A percentile compares a stretch with the other conserved stretches of the same genome.
phyloP scores from a whole-genome alignment of 768 basidiomycete species.

The Mycena metata region DNA sequence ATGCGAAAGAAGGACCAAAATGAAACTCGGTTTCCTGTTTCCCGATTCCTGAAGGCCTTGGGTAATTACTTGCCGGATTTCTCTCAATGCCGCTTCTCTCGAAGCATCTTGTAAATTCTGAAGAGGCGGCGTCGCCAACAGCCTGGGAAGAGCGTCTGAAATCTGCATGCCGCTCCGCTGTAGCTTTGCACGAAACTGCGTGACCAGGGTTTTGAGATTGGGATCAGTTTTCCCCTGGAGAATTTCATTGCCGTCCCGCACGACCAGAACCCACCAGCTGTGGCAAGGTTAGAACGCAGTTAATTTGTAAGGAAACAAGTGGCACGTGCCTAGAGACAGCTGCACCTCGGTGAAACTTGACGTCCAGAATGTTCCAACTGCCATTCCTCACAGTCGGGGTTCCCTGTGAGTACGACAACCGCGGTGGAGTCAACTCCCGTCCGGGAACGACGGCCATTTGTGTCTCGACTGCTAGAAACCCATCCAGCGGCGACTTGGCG shows the following conservation, averaged over 20 bases:
- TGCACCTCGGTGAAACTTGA: slow-evolving; percentile 74
- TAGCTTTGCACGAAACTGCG: slow-evolving; percentile 70
- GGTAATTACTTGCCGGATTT: slow-evolving; percentile 59
- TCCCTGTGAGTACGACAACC: slow-evolving; percentile 66
- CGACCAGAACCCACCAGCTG: slow-evolving; percentile 77
- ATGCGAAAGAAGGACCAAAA: slow-evolving; percentile 78
- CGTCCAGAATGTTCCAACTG: slow-evolving; percentile 83
- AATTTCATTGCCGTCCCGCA: slow-evolving; percentile 61
- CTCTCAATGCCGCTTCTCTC: slow-evolving; percentile 52
- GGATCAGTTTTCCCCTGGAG: slow-evolving; percentile 60
- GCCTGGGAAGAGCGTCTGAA: slow-evolving; percentile 50
- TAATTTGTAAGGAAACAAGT: no score
- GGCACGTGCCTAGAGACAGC: no score
- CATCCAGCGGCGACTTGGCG: slow-evolving; percentile 53
- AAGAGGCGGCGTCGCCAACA: slow-evolving; percentile 52
- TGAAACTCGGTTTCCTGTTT: slow-evolving; percentile 65
- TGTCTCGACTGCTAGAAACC: slow-evolving; percentile 68
- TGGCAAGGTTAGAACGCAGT: no score
- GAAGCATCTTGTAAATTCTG: slow-evolving; percentile 49
- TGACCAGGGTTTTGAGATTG: slow-evolving; percentile 57
- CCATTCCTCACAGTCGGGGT: slow-evolving; percentile 65
- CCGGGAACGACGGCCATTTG: slow-evolving; percentile 76
- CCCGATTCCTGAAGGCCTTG: slow-evolving; percentile 40
- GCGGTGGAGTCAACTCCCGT: slow-evolving; percentile 73
- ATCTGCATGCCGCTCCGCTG: slow-evolving; percentile 69